phyloP scores from a whole-genome alignment of 2,329 filamentous ascomycete genomes.

The Fusarium multiceps region DNA sequence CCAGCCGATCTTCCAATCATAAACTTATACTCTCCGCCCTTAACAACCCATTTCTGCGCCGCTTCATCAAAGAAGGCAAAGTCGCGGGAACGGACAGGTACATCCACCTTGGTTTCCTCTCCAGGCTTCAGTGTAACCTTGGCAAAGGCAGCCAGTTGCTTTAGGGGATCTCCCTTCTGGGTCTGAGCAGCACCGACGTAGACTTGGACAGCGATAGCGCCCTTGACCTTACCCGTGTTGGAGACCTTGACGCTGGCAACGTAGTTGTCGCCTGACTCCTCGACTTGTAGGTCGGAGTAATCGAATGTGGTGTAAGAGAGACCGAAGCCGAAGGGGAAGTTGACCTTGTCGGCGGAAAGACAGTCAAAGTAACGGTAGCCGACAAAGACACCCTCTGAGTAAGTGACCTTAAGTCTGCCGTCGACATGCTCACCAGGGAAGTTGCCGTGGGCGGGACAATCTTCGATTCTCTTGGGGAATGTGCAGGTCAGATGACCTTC shows the following conservation, averaged over 20 bases:
- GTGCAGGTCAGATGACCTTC: constrained; percentile 72
- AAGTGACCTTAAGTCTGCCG: constrained; percentile 67
- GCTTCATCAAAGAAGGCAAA: constrained; percentile 48
- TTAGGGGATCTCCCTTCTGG: constrained; percentile 50
- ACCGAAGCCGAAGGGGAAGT: constrained; percentile 74
- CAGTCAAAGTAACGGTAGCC: constrained; percentile 77
- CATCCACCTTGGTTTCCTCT: constrained; percentile 38
- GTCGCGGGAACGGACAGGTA: constrained; percentile 41
- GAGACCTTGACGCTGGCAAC: constrained; percentile 63
- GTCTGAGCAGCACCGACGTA: constrained; percentile 54
- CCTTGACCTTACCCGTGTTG: constrained; percentile 66
- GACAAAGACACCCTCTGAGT: constrained; percentile 76
- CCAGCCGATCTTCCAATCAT: constrained; percentile 42
- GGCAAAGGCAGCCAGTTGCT: constrained; percentile 75
- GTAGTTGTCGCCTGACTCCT: constrained; percentile 49
- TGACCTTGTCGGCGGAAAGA: constrained; percentile 62
- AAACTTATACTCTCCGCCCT: constrained; percentile 47
- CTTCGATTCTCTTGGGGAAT: constrained; percentile 69
- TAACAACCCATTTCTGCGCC: constrained; percentile 44
- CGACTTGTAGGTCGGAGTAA: constrained; percentile 68
- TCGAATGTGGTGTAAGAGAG: constrained; percentile 56
- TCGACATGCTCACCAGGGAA: constrained; percentile 60
- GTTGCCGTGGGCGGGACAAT: constrained; percentile 74
- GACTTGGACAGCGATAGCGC: constrained; percentile 66
- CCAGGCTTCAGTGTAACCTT: constrained; percentile 60